phyloP scores from a whole-genome alignment of 805 yeast species.

The Osmozyma mogii region DNA sequence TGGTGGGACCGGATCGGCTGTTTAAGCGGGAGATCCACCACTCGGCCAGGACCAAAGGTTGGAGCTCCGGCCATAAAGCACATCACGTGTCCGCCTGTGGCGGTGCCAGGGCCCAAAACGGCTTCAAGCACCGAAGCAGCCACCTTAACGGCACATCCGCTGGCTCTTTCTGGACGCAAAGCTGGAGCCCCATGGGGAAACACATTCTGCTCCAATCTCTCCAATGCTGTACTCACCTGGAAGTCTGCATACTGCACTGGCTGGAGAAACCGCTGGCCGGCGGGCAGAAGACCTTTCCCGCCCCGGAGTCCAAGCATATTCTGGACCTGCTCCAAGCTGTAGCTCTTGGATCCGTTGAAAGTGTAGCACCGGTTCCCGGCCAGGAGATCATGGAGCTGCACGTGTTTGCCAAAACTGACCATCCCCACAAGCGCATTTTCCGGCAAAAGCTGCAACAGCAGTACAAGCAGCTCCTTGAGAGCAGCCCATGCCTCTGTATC shows the following conservation, averaged over 20 bases:
- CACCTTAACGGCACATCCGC: slow-evolving; percentile 53
- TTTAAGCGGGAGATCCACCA: slow-evolving; percentile 47
- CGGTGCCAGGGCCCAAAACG: slow-evolving; percentile 31
- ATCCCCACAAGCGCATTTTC: slow-evolving; percentile 49
- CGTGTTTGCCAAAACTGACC: slow-evolving; percentile 52
- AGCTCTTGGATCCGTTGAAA: slow-evolving; percentile 52
- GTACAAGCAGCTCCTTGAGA: slow-evolving; percentile 41
- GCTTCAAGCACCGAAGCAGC: slow-evolving; percentile 32
- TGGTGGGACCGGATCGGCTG: slow-evolving; percentile 64
- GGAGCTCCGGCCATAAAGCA: slow-evolving; percentile 58
- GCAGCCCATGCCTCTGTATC: slow-evolving; percentile 37
- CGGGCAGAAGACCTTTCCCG: slow-evolving; percentile 13
- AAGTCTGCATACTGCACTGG: slow-evolving; percentile 44
- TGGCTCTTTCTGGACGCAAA: slow-evolving; percentile 45
- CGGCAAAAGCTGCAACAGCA: slow-evolving; percentile 43
- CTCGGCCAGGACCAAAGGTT: slow-evolving; percentile 57
- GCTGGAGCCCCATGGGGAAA: slow-evolving; percentile 38
- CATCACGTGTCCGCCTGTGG: slow-evolving; percentile 47
- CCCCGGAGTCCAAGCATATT: slow-evolving; percentile 36
- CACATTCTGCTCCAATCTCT: slow-evolving; percentile 38
- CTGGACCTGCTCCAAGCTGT: slow-evolving; percentile 40
- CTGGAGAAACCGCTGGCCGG: slow-evolving; percentile 34
- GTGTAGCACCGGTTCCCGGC: slow-evolving; percentile 20
- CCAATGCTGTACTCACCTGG: slow-evolving; percentile 41
- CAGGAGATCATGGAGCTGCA: slow-evolving; percentile 47